Percentiles rank a stretch among this genome's conserved stretches.
These are phyloP conservation scores for Stemphylium vesicarium DNA, from an alignment of 2,329 filamentous ascomycete species.

Conservation along the genomic window DNA sequence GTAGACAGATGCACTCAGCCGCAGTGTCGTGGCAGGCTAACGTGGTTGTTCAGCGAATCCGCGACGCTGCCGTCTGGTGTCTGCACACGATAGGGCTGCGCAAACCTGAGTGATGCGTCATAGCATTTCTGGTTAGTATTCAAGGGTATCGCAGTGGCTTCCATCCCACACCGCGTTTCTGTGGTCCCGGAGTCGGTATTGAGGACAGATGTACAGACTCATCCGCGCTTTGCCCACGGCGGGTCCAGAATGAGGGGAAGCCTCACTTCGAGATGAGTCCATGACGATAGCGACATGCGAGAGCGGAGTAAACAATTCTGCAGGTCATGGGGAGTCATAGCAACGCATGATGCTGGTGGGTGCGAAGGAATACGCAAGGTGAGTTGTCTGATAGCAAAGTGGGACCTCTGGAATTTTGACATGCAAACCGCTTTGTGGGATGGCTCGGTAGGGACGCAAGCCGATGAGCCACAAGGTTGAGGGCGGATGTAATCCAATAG, in stretches of 20 bases:
- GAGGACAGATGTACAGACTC: conserved; percentile 8
- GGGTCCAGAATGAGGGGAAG: conserved; percentile 6
- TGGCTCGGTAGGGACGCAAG: conserved; percentile 32
- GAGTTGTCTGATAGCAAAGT: conserved; percentile 46
- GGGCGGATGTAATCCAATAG: conserved; percentile 37
- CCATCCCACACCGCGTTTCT: conserved; percentile 1
- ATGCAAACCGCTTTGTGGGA: conserved; percentile 36
- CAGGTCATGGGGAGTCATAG: conserved; percentile 37
- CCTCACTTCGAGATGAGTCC: conserved; percentile 3
- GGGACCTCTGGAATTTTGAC: conserved; percentile 33
- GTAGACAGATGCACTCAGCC: conserved; percentile 34
- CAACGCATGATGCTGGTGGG: conserved; percentile 24
- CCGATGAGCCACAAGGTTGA: conserved; percentile 31
- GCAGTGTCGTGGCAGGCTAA: conserved; percentile 42
- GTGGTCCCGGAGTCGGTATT: conserved; percentile 4
- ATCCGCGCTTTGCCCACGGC: conserved; percentile 1
- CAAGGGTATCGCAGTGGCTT: conserved; percentile 5
- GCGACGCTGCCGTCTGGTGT: conserved; percentile 26
- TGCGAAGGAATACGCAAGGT: conserved; percentile 43
- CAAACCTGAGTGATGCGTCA: conserved; percentile 38
- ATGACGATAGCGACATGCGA: conserved; percentile 15
- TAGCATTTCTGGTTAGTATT: conserved; percentile 16
- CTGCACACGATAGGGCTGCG: conserved; percentile 38
- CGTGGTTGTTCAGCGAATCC: conserved; percentile 39
- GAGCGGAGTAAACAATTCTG: conserved; percentile 38